Evolutionary conservation across 1,139 yeast genomes (phyloP).

Genomic region (Martiniozyma asiatica): DNA sequence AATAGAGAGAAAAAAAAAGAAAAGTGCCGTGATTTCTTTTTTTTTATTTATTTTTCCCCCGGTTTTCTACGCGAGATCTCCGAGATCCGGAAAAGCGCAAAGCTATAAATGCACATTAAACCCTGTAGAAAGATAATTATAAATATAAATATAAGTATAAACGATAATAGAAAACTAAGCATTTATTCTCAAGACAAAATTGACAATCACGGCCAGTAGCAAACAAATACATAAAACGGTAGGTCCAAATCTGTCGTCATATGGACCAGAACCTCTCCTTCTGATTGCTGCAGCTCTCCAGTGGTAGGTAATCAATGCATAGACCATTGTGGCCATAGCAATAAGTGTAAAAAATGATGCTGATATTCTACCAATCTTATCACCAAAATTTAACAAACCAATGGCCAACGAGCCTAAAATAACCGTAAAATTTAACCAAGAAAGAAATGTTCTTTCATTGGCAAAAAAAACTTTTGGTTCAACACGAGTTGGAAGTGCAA

Average conservation of each 20-base stretch:
- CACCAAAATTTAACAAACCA: slow-evolving; percentile 93
- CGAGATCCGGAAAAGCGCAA: not conserved
- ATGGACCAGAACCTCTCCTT: slow-evolving; percentile 94
- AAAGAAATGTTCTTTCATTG: slow-evolving; percentile 93
- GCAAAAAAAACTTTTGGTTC: slow-evolving; percentile 99
- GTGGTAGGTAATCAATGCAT: slow-evolving; percentile 90
- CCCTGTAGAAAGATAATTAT: not conserved
- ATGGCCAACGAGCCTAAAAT: slow-evolving; percentile 94
- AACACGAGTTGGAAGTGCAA: slow-evolving; percentile 93
- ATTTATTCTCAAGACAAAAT: slow-evolving; percentile 75
- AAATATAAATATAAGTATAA: not conserved
- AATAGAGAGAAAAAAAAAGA: too few species aligned
- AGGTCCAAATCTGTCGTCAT: slow-evolving; percentile 97
- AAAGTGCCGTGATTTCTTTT: not conserved
- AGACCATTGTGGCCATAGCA: slow-evolving; percentile 96
- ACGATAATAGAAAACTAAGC: slow-evolving; percentile 20
- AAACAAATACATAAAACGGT: slow-evolving; percentile 95
- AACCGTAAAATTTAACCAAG: slow-evolving; percentile 97
- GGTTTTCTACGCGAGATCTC: not conserved
- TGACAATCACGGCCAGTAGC: slow-evolving; percentile 82
- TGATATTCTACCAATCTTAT: slow-evolving; percentile 78
- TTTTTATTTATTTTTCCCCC: not conserved
- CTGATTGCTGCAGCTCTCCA: slow-evolving; percentile 99
- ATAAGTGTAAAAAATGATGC: slow-evolving; percentile 89
- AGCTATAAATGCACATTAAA: too few species aligned